A percentile compares a stretch with the other conserved stretches of the same genome.
These are phyloP conservation scores for Fragaria nilgerrensis DNA, from an alignment of 306 rosid species.

Conservation along the genomic window DNA sequence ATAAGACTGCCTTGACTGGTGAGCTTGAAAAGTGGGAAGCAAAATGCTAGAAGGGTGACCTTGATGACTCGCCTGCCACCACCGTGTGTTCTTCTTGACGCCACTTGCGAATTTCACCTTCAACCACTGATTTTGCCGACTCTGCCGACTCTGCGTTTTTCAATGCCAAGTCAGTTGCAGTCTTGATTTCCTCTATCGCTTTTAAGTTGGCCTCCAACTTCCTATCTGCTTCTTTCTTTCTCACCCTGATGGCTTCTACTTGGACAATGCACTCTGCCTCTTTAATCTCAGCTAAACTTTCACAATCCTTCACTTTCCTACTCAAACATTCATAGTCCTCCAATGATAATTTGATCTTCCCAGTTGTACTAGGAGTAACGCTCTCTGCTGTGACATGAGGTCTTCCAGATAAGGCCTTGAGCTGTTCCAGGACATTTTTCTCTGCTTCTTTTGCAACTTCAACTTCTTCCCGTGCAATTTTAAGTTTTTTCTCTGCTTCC, in stretches of 20 bases:
- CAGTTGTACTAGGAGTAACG: background rate
- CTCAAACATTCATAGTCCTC: conserved; percentile 50
- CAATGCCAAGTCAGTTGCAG: conserved; percentile 62
- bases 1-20: background rate
- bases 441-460: conserved; percentile 62
- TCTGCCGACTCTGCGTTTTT: conserved; percentile 64
- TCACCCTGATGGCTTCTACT: conserved; percentile 35
- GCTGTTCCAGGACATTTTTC: conserved; percentile 45
- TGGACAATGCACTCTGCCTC: conserved; percentile 46
- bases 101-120: conserved; percentile 52
- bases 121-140: conserved; percentile 57
- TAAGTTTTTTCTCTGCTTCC: conserved; percentile 47
- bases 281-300: conserved; percentile 44
- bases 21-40: background rate
- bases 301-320: conserved; percentile 44
- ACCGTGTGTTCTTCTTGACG: conserved; percentile 43
- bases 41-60: background rate
- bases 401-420: conserved; percentile 42
- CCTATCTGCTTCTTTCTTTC: conserved; percentile 44
- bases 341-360: conserved; percentile 45
- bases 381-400: conserved; percentile 18
- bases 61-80: conserved; percentile 23
- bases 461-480: conserved; percentile 44
- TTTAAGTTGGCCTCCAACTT: conserved; percentile 59
- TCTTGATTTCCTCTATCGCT: conserved; percentile 62